Conservation (phyloP, 495 filamentous ascomycete species). For the Talaromyces trachyspermus region DNA sequence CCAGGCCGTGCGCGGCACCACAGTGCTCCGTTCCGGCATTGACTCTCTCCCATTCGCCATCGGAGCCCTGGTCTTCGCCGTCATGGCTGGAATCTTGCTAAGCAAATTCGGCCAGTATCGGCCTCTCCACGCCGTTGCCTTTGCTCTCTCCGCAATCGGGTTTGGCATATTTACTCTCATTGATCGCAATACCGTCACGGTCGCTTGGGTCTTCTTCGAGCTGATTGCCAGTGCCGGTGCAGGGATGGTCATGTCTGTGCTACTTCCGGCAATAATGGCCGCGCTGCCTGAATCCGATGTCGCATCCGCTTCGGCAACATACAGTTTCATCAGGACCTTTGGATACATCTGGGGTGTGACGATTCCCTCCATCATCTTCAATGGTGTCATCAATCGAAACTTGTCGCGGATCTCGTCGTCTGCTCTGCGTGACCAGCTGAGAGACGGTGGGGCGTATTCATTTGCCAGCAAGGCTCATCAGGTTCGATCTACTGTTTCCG, state of each 20-base stretch:
- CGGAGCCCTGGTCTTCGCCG: constrained; percentile 24
- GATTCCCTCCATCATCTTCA: constrained; percentile 44
- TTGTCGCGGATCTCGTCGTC: background rate
- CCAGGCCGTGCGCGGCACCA: constrained; percentile 27
- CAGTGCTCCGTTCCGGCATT: constrained; percentile 28
- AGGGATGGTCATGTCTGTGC: constrained; percentile 21
- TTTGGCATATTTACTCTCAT: constrained; percentile 37
- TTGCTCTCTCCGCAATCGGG: constrained; percentile 30
- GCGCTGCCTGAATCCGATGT: constrained; percentile 25
- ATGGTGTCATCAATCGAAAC: constrained; percentile 11
- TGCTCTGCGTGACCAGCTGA: background rate
- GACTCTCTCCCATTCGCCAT: constrained; percentile 29
- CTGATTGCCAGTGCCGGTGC: constrained; percentile 21
- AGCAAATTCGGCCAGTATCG: constrained; percentile 37
- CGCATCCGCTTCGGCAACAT: constrained; percentile 35
- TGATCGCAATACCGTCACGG: constrained; percentile 14
- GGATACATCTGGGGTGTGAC: constrained; percentile 44
- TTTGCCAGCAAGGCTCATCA: background rate
- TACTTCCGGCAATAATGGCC: constrained; percentile 34
- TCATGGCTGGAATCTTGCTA: constrained; percentile 24
- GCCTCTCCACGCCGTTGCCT: constrained; percentile 31
- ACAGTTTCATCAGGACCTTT: constrained; percentile 38
- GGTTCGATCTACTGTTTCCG: background rate
- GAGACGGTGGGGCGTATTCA: background rate
- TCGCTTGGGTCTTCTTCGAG: constrained; percentile 22